Evolutionary conservation across 371 early-diverging fungal species (phyloP).

Genomic region (Mortierella sp.): DNA sequence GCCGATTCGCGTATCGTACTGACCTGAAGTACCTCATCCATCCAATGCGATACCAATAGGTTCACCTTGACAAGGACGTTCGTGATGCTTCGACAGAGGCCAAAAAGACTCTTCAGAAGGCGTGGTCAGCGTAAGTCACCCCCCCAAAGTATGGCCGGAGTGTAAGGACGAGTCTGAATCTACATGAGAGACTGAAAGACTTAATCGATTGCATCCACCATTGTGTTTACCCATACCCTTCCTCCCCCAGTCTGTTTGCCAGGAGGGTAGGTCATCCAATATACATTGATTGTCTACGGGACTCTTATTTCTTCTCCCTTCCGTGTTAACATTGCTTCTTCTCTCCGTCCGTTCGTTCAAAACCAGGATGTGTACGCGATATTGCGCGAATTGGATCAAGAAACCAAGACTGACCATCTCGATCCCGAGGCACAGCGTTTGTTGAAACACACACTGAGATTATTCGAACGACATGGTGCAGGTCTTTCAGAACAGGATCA

Average conservation of each 20-base stretch:
- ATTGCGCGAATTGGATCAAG: conserved; percentile 17
- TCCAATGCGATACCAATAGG: conserved; percentile 6
- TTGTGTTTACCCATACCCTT: no score
- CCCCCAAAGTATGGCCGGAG: no score
- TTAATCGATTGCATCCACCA: no score
- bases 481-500: conserved; percentile 29
- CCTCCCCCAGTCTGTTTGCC: conserved; percentile 19
- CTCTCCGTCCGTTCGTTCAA: no score
- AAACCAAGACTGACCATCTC: neutral
- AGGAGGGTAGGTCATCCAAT: conserved; percentile 24
- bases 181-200: no score
- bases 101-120: conserved; percentile 43
- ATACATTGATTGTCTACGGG: no score
- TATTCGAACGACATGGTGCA: conserved; percentile 40
- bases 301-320: no score
- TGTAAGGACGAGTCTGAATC: no score
- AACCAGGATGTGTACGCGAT: conserved; percentile 42
- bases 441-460: conserved; percentile 37
- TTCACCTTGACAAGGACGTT: conserved; percentile 40
- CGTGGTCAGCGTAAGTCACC: conserved; percentile 50
- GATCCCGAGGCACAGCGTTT: conserved; percentile 27
- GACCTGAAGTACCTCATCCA: neutral
- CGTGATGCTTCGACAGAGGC: conserved; percentile 47
- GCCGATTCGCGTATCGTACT: neutral
- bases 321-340: no score